These are phyloP conservation scores for Aspergillus taichungensis DNA, from an alignment of 495 filamentous ascomycete genomes.

Conservation along the genomic window DNA sequence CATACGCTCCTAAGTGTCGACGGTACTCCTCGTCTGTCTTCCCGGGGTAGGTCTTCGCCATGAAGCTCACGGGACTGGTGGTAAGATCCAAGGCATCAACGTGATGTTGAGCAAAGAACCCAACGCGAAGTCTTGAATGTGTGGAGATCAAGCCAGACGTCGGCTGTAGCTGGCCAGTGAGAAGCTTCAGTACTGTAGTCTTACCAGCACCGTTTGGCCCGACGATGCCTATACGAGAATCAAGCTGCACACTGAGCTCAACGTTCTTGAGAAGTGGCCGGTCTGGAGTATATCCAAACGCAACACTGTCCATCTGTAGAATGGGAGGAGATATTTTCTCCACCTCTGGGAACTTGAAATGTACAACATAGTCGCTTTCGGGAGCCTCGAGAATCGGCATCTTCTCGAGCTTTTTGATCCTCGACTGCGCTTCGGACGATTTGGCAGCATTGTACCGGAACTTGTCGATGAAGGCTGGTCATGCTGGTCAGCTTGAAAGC, in stretches of 20 bases:
- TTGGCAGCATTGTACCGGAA: conserved; percentile 99
- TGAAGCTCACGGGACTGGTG: conserved; percentile 82
- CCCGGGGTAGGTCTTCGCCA: conserved; percentile 85
- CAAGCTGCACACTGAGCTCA: conserved; percentile 93
- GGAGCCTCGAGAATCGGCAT: conserved; percentile 89
- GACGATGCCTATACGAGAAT: conserved; percentile 96
- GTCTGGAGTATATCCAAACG: conserved; percentile 80
- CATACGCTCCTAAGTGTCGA: conserved; percentile 75
- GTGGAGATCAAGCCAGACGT: conserved; percentile 75
- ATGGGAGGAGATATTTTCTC: conserved; percentile 97
- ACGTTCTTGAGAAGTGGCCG: conserved; percentile 75
- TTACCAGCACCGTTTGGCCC: conserved; percentile 98
- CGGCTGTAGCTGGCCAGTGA: conserved; percentile 76
- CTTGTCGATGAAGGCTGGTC: conserved; percentile 90
- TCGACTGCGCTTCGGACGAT: conserved; percentile 92
- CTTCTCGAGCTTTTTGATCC: conserved; percentile 97
- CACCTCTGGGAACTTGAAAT: conserved; percentile 97
- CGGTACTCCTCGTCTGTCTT: conserved; percentile 95
- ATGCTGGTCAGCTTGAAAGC: conserved; percentile 1
- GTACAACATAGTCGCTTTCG: conserved; percentile 89
- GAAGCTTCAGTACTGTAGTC: conserved; percentile 88
- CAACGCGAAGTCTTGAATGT: conserved; percentile 78
- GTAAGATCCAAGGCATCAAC: conserved; percentile 93
- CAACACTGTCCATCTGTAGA: conserved; percentile 89
- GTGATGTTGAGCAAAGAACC: conserved; percentile 98